Conservation (phyloP, 139 green algal species). For the Desmodesmus armatus region DNA sequence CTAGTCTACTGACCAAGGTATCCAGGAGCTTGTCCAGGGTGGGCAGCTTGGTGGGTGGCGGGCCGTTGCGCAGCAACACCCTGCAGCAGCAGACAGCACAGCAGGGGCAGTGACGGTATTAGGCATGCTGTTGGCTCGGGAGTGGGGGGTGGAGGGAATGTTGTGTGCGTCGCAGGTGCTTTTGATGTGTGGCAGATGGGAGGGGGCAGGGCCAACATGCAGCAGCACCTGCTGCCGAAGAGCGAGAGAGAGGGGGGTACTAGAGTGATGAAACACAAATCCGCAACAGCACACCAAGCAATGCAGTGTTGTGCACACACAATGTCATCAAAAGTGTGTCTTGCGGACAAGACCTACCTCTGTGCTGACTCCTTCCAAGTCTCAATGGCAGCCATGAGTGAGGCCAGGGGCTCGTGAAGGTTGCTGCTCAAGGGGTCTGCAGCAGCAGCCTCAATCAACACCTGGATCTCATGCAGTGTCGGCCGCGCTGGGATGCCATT, state of each 20-base stretch:
- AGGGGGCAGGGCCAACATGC: too few species aligned
- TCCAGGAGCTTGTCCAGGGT: constrained; percentile 32
- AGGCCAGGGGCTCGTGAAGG: not conserved
- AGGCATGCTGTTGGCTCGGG: too few species aligned
- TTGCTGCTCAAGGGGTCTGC: not conserved
- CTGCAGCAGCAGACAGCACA: constrained; percentile 21
- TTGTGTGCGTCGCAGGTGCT: too few species aligned
- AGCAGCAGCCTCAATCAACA: constrained; percentile 34
- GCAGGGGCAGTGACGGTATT: not conserved
- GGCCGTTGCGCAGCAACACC: not conserved
- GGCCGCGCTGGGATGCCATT: not conserved
- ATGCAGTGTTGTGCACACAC: too few species aligned
- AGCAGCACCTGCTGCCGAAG: too few species aligned
- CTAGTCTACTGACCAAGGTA: not conserved
- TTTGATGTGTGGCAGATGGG: too few species aligned
- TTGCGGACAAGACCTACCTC: constrained; percentile 6
- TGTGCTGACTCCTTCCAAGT: constrained; percentile 13
- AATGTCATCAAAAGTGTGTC: too few species aligned
- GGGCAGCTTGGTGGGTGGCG: not conserved
- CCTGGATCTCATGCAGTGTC: constrained; percentile 1
- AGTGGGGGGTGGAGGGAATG: too few species aligned
- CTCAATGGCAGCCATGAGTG: constrained; percentile 7
- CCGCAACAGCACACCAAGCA: too few species aligned
- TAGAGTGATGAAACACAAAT: too few species aligned
- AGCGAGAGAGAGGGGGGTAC: too few species aligned